Base-by-base conservation (phyloP, 768 basidiomycete genomes). In the Antrodiella citrinella region DNA sequence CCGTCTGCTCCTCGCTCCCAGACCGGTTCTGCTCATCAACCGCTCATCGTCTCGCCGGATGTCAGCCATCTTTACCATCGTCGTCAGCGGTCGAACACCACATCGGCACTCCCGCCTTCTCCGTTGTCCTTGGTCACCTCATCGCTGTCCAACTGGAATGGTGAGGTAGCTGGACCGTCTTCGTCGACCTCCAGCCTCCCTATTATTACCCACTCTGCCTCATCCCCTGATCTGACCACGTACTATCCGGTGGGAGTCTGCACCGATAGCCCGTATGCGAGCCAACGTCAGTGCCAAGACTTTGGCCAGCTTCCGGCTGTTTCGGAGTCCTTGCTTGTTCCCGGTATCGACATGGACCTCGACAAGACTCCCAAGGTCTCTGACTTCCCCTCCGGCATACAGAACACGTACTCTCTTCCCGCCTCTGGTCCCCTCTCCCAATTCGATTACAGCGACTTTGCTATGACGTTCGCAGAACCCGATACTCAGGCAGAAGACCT, bases 141-240 rank as follows among this genome's bases (percentile, higher is more conserved):
- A 3, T 70, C 73, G n/a, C 59, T 74, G 35, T 50, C 63, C 12
- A 61, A 62, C 41, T 75, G 73, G 74, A 69, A 72, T 50, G 66
- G 62, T 21, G 61, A 69, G 15, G 42, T 46, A 2, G 3, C 25
- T 10, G 26, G 45, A 15, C 26, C 26, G 1, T 35, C 30, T 7
- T 12, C 45, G 20, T 26, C 45, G 45, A 5, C 45, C 11, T 19
- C 19, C 11, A 46, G 45, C 21, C 43, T 45, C 26, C 53, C 53
- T 21, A 23, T 26, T 4, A 47, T 51, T 22, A 24, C 42, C 22
- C 42, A 46, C 44, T 19, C 54, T 12, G 48, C 35, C 7, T 41
- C 47, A 12, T 23, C 47, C 26, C 35, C 51, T 3, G 42, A 39
- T n/a, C 51, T 15, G 10, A 48, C 9, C 22, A 26, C 12, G 25